phyloP scores from a whole-genome alignment of 2,329 filamentous ascomycete species.

The Sclerotinia sclerotiorum region DNA sequence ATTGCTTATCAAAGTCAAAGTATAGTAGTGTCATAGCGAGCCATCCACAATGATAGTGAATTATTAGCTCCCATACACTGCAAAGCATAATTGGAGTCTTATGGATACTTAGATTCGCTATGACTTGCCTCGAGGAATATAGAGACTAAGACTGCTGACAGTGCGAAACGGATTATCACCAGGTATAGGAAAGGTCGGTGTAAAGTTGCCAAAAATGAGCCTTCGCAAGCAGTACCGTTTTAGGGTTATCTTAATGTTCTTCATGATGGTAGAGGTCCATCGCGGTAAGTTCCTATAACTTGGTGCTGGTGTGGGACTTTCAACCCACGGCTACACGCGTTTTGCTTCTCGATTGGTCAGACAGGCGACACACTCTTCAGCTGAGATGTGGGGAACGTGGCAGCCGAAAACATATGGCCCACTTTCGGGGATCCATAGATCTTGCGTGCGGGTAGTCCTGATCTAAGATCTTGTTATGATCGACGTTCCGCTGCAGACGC shows the following conservation, averaged over 20 bases:
- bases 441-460: not conserved
- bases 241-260: not conserved
- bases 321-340: not conserved
- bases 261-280: not conserved
- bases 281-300: not conserved
- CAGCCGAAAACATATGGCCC: not conserved
- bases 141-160: not conserved
- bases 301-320: not conserved
- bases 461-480: not conserved
- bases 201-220: not conserved
- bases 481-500: not conserved
- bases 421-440: slow-evolving; percentile 1
- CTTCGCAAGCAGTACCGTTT: not conserved
- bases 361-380: not conserved
- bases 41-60: no score
- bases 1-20: not conserved
- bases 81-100: no score
- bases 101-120: no score
- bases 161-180: not conserved
- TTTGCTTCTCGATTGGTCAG: not conserved
- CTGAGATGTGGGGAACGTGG: not conserved
- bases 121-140: no score
- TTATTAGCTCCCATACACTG: no score
- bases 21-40: not conserved
- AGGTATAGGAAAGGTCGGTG: not conserved